phyloP scores from a whole-genome alignment of 352 stramenopile genomes.

The Pythium chondricola region DNA sequence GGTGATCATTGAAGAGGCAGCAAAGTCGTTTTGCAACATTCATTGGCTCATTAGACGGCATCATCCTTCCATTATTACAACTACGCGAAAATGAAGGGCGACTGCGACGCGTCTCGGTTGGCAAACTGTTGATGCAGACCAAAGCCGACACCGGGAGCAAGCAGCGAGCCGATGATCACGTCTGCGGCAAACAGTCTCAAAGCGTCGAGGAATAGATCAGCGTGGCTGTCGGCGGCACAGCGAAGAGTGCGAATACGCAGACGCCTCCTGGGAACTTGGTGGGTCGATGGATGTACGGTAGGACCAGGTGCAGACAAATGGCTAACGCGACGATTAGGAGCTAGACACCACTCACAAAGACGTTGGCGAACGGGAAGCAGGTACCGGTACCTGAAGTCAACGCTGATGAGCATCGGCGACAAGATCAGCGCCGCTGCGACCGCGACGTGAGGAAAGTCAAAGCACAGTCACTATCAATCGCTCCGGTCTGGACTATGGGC shows the following conservation, averaged over 20 bases:
- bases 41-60: neutral
- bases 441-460: constrained; percentile 22
- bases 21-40: neutral
- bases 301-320: constrained; percentile 54
- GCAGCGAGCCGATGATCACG: constrained; percentile 28
- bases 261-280: constrained; percentile 28
- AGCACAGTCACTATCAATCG: no score
- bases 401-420: constrained; percentile 19
- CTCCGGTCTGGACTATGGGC: constrained; percentile 21
- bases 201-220: constrained; percentile 42
- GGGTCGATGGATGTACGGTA: constrained; percentile 50
- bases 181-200: constrained; percentile 26
- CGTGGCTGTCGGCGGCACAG: constrained; percentile 26
- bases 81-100: constrained; percentile 13
- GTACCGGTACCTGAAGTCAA: constrained; percentile 44
- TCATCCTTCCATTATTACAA: neutral
- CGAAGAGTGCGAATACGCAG: constrained; percentile 24
- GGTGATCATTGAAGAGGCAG: neutral
- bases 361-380: constrained; percentile 73
- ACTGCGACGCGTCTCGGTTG: constrained; percentile 5
- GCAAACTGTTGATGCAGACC: constrained; percentile 12
- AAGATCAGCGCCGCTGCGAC: constrained; percentile 21
- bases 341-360: constrained; percentile 63
- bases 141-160: constrained; percentile 31
- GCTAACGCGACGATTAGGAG: constrained; percentile 76